Conservation (phyloP, 164 flowering plant species). For the Santalum album region DNA sequence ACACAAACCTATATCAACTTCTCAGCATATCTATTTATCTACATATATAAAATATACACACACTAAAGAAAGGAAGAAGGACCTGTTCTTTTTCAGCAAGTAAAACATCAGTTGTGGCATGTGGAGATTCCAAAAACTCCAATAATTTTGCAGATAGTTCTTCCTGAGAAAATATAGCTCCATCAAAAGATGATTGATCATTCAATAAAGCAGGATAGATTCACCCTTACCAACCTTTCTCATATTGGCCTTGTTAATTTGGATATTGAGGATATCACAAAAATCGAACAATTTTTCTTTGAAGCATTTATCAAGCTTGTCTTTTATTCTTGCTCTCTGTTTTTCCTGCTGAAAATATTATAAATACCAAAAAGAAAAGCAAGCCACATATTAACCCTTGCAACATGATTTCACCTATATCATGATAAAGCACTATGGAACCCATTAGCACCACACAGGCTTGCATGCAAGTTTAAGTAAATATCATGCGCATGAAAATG, state of each 20-base stretch:
- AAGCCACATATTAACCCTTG: not conserved
- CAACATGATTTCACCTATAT: not conserved
- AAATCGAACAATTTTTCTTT: conserved; percentile 74
- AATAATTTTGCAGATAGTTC: conserved; percentile 59
- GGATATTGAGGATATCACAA: conserved; percentile 72
- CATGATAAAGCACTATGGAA: too few species aligned
- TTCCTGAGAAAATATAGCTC: conserved; percentile 54
- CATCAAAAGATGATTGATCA: not conserved
- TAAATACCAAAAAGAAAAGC: not conserved
- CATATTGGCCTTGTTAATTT: conserved; percentile 30
- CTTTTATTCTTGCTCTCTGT: conserved; percentile 52
- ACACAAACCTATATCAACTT: not conserved
- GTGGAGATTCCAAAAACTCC: conserved; percentile 85
- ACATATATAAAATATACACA: not conserved
- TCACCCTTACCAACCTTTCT: conserved; percentile 44
- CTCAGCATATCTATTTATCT: not conserved
- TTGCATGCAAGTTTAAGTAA: too few species aligned
- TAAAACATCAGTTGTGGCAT: conserved; percentile 56
- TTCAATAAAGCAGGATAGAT: not conserved
- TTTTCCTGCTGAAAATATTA: conserved; percentile 52
- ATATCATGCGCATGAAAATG: not conserved
- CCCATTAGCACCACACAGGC: not conserved
- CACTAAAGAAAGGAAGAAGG: conserved; percentile 12
- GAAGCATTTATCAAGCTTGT: conserved; percentile 70
- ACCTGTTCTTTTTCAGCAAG: conserved; percentile 80